phyloP scores from a whole-genome alignment of 257 asterid genomes.

The Nyctanthes arbortristis region DNA sequence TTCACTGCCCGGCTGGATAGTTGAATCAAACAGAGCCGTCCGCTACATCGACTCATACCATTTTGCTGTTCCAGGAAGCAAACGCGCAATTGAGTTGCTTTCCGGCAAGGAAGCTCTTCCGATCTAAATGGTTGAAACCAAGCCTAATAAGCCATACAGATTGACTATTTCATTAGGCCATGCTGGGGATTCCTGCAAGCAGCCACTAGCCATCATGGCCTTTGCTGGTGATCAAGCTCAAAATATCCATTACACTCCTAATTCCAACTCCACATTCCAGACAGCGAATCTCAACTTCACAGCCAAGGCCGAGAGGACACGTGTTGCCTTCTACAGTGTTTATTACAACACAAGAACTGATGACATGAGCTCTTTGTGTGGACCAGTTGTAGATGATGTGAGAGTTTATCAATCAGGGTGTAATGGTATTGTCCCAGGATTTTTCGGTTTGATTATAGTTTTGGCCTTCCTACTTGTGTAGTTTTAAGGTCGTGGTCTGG shows the following conservation, averaged over 20 bases:
- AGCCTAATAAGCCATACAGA: constrained; percentile 64
- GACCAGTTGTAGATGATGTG: constrained; percentile 92
- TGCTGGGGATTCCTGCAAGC: constrained; percentile 77
- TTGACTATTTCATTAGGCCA: constrained; percentile 75
- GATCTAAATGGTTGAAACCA: constrained; percentile 89
- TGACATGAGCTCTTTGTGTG: constrained; percentile 91
- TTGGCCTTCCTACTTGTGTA: constrained; percentile 21
- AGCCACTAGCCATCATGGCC: constrained; percentile 87
- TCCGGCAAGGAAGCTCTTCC: constrained; percentile 93
- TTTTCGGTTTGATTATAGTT: constrained; percentile 32
- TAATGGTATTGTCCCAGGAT: constrained; percentile 16
- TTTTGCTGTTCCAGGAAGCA: constrained; percentile 77
- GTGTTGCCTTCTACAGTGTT: constrained; percentile 82
- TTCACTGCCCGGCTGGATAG: constrained; percentile 94
- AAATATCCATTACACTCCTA: constrained; percentile 47
- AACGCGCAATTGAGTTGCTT: constrained; percentile 78
- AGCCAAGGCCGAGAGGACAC: constrained; percentile 76
- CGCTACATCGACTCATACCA: constrained; percentile 82
- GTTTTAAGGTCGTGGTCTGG: background rate
- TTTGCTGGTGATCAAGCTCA: constrained; percentile 64
- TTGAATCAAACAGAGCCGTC: constrained; percentile 91
- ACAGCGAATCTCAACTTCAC: constrained; percentile 65
- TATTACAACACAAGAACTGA: constrained; percentile 91
- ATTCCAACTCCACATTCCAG: constrained; percentile 61
- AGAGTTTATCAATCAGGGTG: constrained; percentile 62